phyloP scores from a whole-genome alignment of 192 early-diverging fungal species.

The Mortierella alpina region DNA sequence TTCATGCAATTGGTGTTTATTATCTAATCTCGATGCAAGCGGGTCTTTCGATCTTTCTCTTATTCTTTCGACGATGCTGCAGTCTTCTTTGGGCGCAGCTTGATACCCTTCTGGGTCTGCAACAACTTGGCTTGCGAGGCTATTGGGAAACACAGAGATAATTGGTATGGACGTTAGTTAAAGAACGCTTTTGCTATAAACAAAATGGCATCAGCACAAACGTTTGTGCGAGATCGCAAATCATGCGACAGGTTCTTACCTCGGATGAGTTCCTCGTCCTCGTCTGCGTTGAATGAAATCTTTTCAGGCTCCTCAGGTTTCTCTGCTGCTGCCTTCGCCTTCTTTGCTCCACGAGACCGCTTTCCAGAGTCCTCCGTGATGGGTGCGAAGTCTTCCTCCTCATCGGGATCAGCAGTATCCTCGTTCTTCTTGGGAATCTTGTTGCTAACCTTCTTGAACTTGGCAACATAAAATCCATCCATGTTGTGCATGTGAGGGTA shows the following conservation, averaged over 20 bases:
- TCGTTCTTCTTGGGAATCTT: constrained; percentile 68
- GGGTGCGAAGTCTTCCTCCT: constrained; percentile 50
- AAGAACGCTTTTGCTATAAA: no score
- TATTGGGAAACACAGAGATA: neutral
- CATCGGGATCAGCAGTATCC: constrained; percentile 51
- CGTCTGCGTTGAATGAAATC: constrained; percentile 40
- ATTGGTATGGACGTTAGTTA: neutral
- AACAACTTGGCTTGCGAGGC: constrained; percentile 51
- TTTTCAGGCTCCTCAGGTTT: constrained; percentile 5
- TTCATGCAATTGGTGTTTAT: neutral
- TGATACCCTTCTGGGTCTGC: constrained; percentile 48
- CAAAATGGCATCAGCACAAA: neutral
- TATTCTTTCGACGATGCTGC: neutral
- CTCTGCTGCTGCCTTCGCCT: constrained; percentile 2
- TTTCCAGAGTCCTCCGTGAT: constrained; percentile 43
- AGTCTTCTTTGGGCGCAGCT: constrained; percentile 45
- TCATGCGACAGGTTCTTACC: constrained; percentile 5
- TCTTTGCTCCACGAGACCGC: constrained; percentile 40
- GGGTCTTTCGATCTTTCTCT: no score
- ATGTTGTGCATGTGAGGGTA: constrained; percentile 99
- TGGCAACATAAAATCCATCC: constrained; percentile 99
- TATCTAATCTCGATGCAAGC: neutral
- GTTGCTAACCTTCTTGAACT: constrained; percentile 95
- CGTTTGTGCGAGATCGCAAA: no score
- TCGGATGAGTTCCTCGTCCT: constrained; percentile 43